Conservation (phyloP, 2,329 filamentous ascomycete genomes). For the Massarina eburnea region DNA sequence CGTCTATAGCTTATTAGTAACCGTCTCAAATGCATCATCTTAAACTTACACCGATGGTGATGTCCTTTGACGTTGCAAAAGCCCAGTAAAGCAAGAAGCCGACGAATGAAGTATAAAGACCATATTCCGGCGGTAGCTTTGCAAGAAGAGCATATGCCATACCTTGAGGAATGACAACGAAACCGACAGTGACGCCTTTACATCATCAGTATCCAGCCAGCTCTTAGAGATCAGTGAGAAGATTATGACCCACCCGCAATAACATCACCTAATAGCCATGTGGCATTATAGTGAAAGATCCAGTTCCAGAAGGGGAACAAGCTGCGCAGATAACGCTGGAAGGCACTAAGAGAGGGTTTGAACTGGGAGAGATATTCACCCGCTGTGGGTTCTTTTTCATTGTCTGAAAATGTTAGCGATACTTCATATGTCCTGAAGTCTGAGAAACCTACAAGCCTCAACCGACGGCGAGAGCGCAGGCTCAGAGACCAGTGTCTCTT, state of each 20-base stretch:
- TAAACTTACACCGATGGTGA: conserved; percentile 83
- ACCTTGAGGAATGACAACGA: conserved; percentile 89
- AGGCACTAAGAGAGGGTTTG: conserved; percentile 59
- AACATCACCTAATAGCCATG: conserved; percentile 87
- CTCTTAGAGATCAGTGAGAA: background rate
- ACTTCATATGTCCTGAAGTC: background rate
- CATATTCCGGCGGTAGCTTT: conserved; percentile 76
- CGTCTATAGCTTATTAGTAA: conserved; percentile 55
- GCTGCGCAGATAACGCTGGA: conserved; percentile 64
- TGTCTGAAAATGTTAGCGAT: conserved; percentile 66
- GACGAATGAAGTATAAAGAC: conserved; percentile 94
- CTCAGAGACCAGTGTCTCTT: conserved; percentile 48
- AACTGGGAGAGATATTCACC: conserved; percentile 70
- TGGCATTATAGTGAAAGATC: conserved; percentile 84
- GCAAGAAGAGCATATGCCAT: conserved; percentile 94
- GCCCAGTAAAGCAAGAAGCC: conserved; percentile 95
- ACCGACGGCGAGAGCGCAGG: conserved; percentile 71
- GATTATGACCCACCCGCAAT: conserved; percentile 68
- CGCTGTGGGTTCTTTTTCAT: conserved; percentile 78
- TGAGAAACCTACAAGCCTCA: conserved; percentile 37
- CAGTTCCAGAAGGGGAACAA: conserved; percentile 89
- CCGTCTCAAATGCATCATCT: background rate
- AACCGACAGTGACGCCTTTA: conserved; percentile 68
- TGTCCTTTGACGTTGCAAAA: conserved; percentile 97
- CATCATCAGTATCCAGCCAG: background rate